These are phyloP conservation scores for Exophiala calicioides DNA, from an alignment of 2,329 filamentous ascomycete genomes.

Conservation along the genomic window DNA sequence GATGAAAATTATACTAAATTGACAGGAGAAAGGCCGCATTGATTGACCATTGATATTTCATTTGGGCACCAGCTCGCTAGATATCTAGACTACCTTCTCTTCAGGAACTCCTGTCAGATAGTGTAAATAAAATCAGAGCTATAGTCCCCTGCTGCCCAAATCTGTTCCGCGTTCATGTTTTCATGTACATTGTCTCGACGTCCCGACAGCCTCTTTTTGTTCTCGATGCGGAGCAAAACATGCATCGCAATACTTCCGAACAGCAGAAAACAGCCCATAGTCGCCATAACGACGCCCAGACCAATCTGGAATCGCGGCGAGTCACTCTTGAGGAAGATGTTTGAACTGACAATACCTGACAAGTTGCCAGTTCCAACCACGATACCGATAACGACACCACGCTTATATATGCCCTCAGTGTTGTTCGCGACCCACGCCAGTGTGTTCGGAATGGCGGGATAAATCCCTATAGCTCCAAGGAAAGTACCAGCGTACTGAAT, in stretches of 20 bases:
- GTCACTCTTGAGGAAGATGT: constrained; percentile 67
- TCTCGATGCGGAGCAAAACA: constrained; percentile 22
- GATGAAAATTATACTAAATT: too few relatives aligned
- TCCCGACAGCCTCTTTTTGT: constrained; percentile 13
- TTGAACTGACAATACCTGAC: constrained; percentile 74
- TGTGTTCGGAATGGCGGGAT: constrained; percentile 82
- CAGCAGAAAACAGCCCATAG: constrained; percentile 56
- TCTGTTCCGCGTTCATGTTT: constrained; percentile 14
- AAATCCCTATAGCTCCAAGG: constrained; percentile 82
- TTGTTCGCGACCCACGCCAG: constrained; percentile 92
- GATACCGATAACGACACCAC: constrained; percentile 80
- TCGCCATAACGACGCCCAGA: constrained; percentile 68
- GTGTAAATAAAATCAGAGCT: constrained; percentile 14
- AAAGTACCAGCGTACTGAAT: constrained; percentile 66
- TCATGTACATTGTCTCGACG: constrained; percentile 20
- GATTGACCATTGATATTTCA: too few relatives aligned
- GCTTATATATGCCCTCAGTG: constrained; percentile 82
- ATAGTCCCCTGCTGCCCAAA: constrained; percentile 20
- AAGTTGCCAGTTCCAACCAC: constrained; percentile 93
- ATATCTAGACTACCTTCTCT: too few relatives aligned
- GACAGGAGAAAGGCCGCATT: too few relatives aligned
- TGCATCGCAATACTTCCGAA: constrained; percentile 50
- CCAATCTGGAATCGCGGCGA: constrained; percentile 68
- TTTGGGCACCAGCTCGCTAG: too few relatives aligned
- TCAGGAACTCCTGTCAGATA: too few relatives aligned